Percentiles rank a stretch among this genome's conserved stretches.
Evolutionary conservation across 1,284 basidiomycete genomes (phyloP).

Genomic region (Tilletia caries): DNA sequence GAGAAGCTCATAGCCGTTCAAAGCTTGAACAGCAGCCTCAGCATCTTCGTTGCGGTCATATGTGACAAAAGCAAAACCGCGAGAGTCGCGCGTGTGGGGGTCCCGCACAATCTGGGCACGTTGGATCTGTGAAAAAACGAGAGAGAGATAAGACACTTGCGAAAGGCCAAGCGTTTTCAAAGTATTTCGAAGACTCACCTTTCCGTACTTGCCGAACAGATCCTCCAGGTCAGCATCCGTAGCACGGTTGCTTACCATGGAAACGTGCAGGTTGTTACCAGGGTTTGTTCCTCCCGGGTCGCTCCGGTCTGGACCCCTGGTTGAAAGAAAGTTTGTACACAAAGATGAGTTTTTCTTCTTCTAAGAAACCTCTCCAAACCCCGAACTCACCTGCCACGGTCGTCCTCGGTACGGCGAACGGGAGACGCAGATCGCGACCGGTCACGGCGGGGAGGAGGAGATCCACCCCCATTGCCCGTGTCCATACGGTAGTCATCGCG

Average conservation of each 20-base stretch:
- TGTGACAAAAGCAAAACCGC: conserved; percentile 96
- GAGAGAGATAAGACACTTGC: too few relatives aligned
- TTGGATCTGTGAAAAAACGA: conserved; percentile 51
- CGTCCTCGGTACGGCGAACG: conserved; percentile 19
- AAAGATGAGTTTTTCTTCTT: too few relatives aligned
- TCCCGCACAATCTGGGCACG: conserved; percentile 93
- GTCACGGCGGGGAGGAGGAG: conserved; percentile 37
- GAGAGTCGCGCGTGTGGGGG: conserved; percentile 90
- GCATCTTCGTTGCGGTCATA: conserved; percentile 85
- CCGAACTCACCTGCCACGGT: conserved; percentile 35
- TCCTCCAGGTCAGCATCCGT: conserved; percentile 83
- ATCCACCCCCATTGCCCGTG: conserved; percentile 29
- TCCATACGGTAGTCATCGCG: conserved; percentile 27
- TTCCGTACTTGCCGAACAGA: conserved; percentile 80
- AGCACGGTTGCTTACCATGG: conserved; percentile 73
- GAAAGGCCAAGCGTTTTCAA: conserved; percentile 8
- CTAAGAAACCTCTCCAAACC: background rate
- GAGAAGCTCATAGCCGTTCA: conserved; percentile 77
- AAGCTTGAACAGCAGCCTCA: conserved; percentile 76
- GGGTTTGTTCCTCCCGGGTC: conserved; percentile 66
- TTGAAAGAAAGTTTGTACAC: background rate
- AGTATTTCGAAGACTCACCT: conserved; percentile 61
- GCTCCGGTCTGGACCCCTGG: background rate
- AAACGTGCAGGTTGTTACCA: conserved; percentile 95
- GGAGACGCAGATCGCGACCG: conserved; percentile 33